These are phyloP conservation scores for Yamadazyma conglobata DNA, from an alignment of 1,139 yeast genomes.

Conservation along the genomic window DNA sequence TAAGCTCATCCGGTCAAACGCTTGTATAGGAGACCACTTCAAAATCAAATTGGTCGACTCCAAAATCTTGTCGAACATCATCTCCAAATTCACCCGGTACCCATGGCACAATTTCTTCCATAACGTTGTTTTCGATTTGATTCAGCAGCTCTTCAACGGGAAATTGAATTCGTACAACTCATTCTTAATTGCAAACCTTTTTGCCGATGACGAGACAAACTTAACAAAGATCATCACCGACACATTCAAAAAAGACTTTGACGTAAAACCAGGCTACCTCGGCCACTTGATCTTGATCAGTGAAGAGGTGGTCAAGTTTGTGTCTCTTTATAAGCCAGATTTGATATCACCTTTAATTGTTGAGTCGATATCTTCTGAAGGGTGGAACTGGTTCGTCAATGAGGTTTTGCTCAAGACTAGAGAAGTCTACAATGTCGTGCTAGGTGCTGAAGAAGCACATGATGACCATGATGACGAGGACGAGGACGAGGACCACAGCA, in stretches of 20 bases:
- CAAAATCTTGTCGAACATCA: constrained; percentile 32
- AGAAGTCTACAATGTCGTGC: constrained; percentile 44
- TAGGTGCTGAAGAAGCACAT: constrained; percentile 27
- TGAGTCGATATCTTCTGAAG: constrained; percentile 31
- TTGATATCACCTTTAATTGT: constrained; percentile 44
- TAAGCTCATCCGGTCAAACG: constrained; percentile 26
- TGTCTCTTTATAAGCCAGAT: constrained; percentile 48
- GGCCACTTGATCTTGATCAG: constrained; percentile 46
- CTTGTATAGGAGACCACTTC: constrained; percentile 45
- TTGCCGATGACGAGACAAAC: constrained; percentile 27
- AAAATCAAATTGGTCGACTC: constrained; percentile 42
- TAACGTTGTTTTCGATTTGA: constrained; percentile 47
- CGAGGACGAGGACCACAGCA: constrained; percentile 8
- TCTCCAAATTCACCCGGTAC: constrained; percentile 35
- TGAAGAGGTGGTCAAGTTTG: constrained; percentile 49
- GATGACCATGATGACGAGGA: constrained; percentile 14
- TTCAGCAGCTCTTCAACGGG: constrained; percentile 49
- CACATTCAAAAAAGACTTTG: constrained; percentile 23
- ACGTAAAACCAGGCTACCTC: constrained; percentile 45
- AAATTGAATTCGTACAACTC: constrained; percentile 48
- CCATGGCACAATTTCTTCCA: constrained; percentile 52
- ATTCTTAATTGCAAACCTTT: constrained; percentile 43
- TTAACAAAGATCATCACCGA: constrained; percentile 34
- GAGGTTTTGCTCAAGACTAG: constrained; percentile 43
- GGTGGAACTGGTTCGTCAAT: constrained; percentile 47